Evolutionary conservation across 805 yeast genomes (phyloP), one percentile per base, ranked within the genome.

Genomic region (Yamadazyma laniorum): DNA sequence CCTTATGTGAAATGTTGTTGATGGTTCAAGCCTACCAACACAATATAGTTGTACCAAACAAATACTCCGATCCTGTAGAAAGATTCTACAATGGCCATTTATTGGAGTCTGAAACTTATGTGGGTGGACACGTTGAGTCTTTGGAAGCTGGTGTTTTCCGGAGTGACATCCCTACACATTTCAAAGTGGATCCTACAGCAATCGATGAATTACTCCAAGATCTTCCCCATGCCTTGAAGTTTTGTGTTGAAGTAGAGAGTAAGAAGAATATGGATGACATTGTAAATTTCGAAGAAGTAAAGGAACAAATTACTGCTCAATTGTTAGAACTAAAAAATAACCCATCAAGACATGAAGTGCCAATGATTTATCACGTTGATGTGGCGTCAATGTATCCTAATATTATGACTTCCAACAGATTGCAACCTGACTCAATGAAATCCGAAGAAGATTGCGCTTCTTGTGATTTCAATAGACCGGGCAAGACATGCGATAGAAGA

Each of bases 301-400:
- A 78, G 52, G 61, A 75, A 5, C 65, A 75, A 26, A 81, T 95
- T 40, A 72, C 70, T 29, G 48, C 54, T 0, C 67, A 68, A 48
- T 66, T 93, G 11, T 42, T 72, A n/a, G 85, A 72, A 2, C 61
- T 93, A 35, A 80, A 77, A 44, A 58, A 67, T 1, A 72, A 72
- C 26, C 90, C 91, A 1, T 70, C 70, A 25, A 70, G 97, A 49
- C 58, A 59, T 9, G 98, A 93, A 52, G 67, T 68, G 8, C 99
- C 99, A 0, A 67, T 86, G 32, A 93, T 93, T 46, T 93, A 95
- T 53, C 99, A 93, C 56, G 96, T 95, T 25, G 99, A 93, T 68
- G 99, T 93, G 35, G 97, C 99, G 1, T 93, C 99, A 1, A 93
- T 93, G 99, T 93, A 93, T 56, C 99, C 99, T 5, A 93, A 93